Conservation (phyloP, 139 green algal genomes). For the Trebouxia sp. region DNA sequence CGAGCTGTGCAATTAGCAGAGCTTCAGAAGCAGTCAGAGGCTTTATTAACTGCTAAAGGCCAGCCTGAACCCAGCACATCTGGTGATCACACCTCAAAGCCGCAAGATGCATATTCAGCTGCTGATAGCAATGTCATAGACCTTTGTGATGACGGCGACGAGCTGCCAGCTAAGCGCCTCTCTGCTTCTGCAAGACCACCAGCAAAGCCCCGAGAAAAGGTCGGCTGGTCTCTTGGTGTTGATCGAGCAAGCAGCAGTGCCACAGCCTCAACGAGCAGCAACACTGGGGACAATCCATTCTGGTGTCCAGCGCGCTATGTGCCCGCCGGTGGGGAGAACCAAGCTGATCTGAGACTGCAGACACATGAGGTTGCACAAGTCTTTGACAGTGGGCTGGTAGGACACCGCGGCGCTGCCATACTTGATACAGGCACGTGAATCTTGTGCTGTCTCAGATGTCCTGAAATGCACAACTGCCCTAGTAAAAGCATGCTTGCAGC, state of each 20-base stretch:
- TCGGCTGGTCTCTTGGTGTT: constrained; percentile 6
- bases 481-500: too few species aligned
- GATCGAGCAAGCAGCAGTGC: background rate
- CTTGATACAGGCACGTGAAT: constrained; percentile 23
- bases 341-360: constrained; percentile 17
- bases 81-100: too few species aligned
- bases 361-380: constrained; percentile 4
- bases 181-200: background rate
- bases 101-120: background rate
- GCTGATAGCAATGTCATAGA: background rate
- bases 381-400: constrained; percentile 25
- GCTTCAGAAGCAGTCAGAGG: background rate
- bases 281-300: constrained; percentile 10
- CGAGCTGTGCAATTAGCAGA: constrained; percentile 4
- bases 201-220: constrained; percentile 2
- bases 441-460: too few species aligned
- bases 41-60: too few species aligned
- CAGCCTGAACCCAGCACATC: too few species aligned
- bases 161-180: background rate
- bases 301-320: constrained; percentile 26
- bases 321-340: background rate
- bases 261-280: background rate
- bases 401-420: background rate
- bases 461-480: too few species aligned
- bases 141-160: constrained; percentile 3